Base-by-base conservation (phyloP, 345 rosid species). In the Turritis glabra region DNA sequence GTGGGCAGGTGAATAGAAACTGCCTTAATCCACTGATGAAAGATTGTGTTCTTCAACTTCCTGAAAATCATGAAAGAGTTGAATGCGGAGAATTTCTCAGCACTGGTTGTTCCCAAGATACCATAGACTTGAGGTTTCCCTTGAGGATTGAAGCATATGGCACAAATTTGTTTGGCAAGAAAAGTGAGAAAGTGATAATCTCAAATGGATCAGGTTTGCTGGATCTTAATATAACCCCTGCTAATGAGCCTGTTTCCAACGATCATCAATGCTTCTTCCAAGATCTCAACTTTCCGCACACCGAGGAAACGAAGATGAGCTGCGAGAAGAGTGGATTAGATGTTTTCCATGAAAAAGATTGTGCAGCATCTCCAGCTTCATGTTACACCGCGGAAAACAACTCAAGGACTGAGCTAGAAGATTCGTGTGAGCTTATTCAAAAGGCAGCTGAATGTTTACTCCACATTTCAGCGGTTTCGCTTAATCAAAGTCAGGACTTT, bases 361-460 rank as follows among this genome's bases (percentile, higher is more conserved):
- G 26, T 54, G 5, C 37, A 19, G 22, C 63, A 41, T 73, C 70
- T 50, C 64, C 57, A 29, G 18, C 56, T 43, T 73, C 77, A 54
- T 64, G 77, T 8, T 73, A 71, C 63, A 64, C 77, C 21, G 18
- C 37, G 1, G 77, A 72, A 61, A 72, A 72, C 52, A 60, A 13
- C 41, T 25, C 53, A 8, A 61, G 35, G 26, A 14, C 8, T 19
- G 53, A 69, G 25, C 37, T 0, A 33, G 44, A 79, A 64, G 75
- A 76, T 30, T 32, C 7, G 4, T 46, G 55, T 41, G 78, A 70
- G 79, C 61, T 56, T 8, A 79, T 80, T 51, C 77, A 72, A 64
- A 54, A 41, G 3, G 96, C 96, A 62, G 96, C 96, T 5, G 84
- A 87, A 73, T 81, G 82, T 35, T 89, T 90, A 52, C 18, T 87